phyloP scores from a whole-genome alignment of 345 rosid species.

The Linum trigynum region DNA sequence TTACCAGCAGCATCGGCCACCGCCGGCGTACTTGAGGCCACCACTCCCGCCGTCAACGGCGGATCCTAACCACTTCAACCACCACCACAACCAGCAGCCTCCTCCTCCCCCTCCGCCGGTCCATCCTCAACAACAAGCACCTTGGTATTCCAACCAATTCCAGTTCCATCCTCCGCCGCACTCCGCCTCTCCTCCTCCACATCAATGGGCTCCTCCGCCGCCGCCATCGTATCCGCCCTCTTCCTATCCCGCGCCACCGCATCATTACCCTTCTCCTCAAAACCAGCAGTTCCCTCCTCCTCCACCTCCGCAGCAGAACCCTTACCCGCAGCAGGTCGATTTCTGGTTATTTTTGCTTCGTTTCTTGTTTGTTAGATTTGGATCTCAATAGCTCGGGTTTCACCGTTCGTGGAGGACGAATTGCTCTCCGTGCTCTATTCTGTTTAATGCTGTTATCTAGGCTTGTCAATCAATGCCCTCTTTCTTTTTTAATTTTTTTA shows the following conservation, averaged over 20 bases:
- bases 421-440: neutral
- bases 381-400: neutral
- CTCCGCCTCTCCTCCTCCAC: slow-evolving; percentile 19
- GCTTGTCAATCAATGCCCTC: neutral
- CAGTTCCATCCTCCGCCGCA: slow-evolving; percentile 33
- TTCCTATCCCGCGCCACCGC: slow-evolving; percentile 23
- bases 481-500: neutral
- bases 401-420: neutral
- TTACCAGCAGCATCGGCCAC: slow-evolving; percentile 48
- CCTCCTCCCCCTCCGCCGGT: slow-evolving; percentile 8
- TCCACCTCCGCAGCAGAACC: slow-evolving; percentile 24
- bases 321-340: slow-evolving; percentile 37
- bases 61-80: slow-evolving; percentile 35
- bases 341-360: neutral
- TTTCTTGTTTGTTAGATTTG: neutral
- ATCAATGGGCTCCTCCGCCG: slow-evolving; percentile 22
- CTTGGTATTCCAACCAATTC: slow-evolving; percentile 51
- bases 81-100: slow-evolving; percentile 8
- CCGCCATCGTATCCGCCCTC: slow-evolving; percentile 20
- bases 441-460: neutral
- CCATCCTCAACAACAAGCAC: slow-evolving; percentile 29
- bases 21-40: slow-evolving; percentile 16
- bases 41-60: slow-evolving; percentile 28
- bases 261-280: slow-evolving; percentile 21
- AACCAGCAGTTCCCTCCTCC: slow-evolving; percentile 35